These are phyloP conservation scores for Saprolegnia diclina DNA, from an alignment of 352 stramenopile genomes.

Conservation along the genomic window DNA sequence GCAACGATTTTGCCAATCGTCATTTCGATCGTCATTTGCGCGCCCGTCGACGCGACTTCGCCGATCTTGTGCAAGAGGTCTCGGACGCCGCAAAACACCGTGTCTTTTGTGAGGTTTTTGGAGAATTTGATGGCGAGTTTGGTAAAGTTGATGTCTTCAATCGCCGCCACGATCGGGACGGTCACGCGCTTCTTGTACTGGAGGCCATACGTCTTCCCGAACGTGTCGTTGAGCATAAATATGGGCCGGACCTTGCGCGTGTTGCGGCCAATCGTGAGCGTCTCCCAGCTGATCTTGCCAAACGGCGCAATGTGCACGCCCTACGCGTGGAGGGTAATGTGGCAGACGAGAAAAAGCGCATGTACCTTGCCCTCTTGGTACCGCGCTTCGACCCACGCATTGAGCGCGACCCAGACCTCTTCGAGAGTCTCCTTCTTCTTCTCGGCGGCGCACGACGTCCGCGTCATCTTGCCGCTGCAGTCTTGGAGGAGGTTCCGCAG, in stretches of 20 bases:
- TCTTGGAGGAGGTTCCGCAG: constrained; percentile 67
- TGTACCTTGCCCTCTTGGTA: constrained; percentile 58
- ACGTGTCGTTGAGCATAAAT: constrained; percentile 65
- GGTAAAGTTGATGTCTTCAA: constrained; percentile 76
- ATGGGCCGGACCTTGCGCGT: constrained; percentile 49
- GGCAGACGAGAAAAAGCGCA: background rate
- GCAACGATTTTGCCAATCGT: constrained; percentile 63
- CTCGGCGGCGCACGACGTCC: constrained; percentile 48
- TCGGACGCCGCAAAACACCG: constrained; percentile 58
- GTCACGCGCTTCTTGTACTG: constrained; percentile 39
- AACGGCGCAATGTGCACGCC: constrained; percentile 73
- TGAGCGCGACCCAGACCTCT: constrained; percentile 62
- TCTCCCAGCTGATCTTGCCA: constrained; percentile 63
- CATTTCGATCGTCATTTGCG: constrained; percentile 56
- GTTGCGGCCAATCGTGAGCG: constrained; percentile 50
- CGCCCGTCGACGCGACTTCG: constrained; percentile 46
- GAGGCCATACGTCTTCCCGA: constrained; percentile 55
- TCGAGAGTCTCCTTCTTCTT: constrained; percentile 69
- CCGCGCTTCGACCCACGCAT: constrained; percentile 70
- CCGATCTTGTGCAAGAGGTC: constrained; percentile 73
- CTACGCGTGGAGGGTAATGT: constrained; percentile 18
- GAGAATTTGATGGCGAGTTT: constrained; percentile 83
- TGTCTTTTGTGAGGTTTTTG: constrained; percentile 62
- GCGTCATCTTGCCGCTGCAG: constrained; percentile 51
- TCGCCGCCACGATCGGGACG: constrained; percentile 37